These are phyloP conservation scores for Hemisphaericaspora subhashii DNA, from an alignment of 1,139 yeast genomes.

Conservation along the genomic window DNA sequence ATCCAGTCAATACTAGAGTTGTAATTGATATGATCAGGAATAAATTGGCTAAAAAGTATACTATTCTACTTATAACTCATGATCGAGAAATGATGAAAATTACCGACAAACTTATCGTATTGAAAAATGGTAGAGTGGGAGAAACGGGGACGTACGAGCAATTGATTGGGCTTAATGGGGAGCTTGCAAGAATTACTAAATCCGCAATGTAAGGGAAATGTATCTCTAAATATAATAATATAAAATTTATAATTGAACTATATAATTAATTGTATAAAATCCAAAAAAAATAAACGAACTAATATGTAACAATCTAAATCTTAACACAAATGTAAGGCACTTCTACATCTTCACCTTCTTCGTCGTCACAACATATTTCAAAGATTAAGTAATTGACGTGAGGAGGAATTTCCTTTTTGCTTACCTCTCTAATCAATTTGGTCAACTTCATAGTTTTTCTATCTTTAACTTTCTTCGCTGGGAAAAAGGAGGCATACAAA, in stretches of 20 bases:
- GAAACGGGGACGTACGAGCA: constrained; percentile 28
- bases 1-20: constrained; percentile 48
- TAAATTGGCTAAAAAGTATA: constrained; percentile 31
- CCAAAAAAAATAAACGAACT: not conserved
- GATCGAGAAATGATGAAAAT: constrained; percentile 53
- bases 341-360: constrained; percentile 92
- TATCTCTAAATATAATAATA: too few species aligned
- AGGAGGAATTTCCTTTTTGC: constrained; percentile 78
- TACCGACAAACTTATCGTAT: constrained; percentile 42
- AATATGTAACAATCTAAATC: constrained; percentile 19
- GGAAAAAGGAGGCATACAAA: constrained; percentile 90
- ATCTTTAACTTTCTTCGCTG: constrained; percentile 84
- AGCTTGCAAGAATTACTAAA: constrained; percentile 16
- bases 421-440: constrained; percentile 73
- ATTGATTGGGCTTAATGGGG: constrained; percentile 17
- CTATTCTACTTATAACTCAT: constrained; percentile 61
- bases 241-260: not conserved
- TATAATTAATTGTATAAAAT: not conserved
- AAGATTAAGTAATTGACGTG: constrained; percentile 77
- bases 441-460: constrained; percentile 69
- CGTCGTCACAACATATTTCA: constrained; percentile 91
- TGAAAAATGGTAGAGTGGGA: constrained; percentile 44
- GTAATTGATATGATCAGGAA: constrained; percentile 44
- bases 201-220: constrained; percentile 1
- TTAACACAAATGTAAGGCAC: constrained; percentile 80